These are phyloP conservation scores for Aspergillus intermedius DNA, from an alignment of 2,329 filamentous ascomycete genomes.

Conservation along the genomic window DNA sequence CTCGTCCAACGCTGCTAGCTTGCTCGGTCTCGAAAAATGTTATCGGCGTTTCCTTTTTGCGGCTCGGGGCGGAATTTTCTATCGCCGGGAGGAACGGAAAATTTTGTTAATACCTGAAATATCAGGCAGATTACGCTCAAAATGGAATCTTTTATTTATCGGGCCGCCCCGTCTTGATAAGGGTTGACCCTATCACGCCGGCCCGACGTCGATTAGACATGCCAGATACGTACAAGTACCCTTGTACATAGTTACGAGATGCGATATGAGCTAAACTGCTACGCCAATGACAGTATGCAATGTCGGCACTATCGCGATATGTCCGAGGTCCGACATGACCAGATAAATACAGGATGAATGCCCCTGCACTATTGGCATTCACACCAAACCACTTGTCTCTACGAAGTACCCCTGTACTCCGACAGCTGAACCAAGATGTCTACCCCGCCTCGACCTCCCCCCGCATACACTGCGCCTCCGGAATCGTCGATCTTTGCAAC, in stretches of 20 bases:
- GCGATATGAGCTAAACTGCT: neutral
- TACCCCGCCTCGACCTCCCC: constrained; percentile 27
- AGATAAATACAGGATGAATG: neutral
- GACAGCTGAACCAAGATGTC: constrained; percentile 15
- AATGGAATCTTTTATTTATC: neutral
- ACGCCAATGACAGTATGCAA: too few relatives aligned
- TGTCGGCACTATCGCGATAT: neutral
- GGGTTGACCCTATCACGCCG: constrained; percentile 2
- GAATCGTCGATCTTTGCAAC: constrained; percentile 31
- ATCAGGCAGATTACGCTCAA: constrained; percentile 10
- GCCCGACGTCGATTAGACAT: neutral
- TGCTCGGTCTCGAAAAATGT: constrained; percentile 27
- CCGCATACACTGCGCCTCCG: constrained; percentile 33
- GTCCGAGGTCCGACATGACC: neutral
- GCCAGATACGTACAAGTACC: neutral
- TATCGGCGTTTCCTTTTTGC: constrained; percentile 16
- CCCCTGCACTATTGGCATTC: neutral
- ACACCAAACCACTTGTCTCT: too few relatives aligned
- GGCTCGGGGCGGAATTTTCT: constrained; percentile 21
- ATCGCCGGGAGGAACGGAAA: constrained; percentile 15
- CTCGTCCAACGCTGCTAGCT: constrained; percentile 7
- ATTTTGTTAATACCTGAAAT: constrained; percentile 3
- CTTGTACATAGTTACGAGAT: neutral
- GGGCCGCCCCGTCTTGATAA: constrained; percentile 10
- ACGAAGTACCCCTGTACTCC: neutral